Evolutionary conservation across 2,329 filamentous ascomycete species (phyloP), one percentile per base, ranked within the genome.

Genomic region (Colletotrichum graminicola): DNA sequence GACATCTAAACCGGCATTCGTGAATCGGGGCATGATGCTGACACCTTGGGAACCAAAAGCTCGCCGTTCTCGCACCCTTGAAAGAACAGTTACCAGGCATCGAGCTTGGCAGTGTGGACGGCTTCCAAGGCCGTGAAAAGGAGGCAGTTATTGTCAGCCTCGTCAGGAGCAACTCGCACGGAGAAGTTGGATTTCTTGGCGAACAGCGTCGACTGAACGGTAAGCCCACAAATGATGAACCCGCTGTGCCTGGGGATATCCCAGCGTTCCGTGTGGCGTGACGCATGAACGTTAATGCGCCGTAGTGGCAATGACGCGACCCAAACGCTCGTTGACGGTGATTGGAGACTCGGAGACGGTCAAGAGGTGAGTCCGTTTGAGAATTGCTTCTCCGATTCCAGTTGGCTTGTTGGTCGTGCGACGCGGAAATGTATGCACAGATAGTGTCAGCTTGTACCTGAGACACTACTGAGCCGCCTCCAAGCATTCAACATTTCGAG

Each of bases 121-220:
- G 95, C 2, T 99, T 99, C 79, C 96, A 99, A 81, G 96, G 96
- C 43, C 90, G 96, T 23, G 96, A 99, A 82, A 99, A 99, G 82
- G 96, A 99, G 81, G 96, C 94, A 2, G 92, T 99, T 21, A 88
- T 99, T 49, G 91, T 99, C 62, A 97, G 92, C 80, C 87, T 98
- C n/a, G 96, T 99, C 67, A 88, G 96, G 75, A 98, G 95, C 81
- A 99, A 99, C 79, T 75, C 90, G 7, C 89, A 94, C 60, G 90
- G 91, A 62, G 94, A 98, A 79, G 95, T 98, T 18, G 96, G 96
- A 12, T 99, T 99, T 78, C 83, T 99, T 47, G 94, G 90, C 18
- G 96, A 99, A 83, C 97, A 95, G 86, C 89, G 96, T 74, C 88
- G 96, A 73, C 84, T 99, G 74, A 99, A 99, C 79, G 95, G 94